These are phyloP conservation scores for Sphaerulina musiva DNA, from an alignment of 2,329 filamentous ascomycete genomes.

Conservation along the genomic window DNA sequence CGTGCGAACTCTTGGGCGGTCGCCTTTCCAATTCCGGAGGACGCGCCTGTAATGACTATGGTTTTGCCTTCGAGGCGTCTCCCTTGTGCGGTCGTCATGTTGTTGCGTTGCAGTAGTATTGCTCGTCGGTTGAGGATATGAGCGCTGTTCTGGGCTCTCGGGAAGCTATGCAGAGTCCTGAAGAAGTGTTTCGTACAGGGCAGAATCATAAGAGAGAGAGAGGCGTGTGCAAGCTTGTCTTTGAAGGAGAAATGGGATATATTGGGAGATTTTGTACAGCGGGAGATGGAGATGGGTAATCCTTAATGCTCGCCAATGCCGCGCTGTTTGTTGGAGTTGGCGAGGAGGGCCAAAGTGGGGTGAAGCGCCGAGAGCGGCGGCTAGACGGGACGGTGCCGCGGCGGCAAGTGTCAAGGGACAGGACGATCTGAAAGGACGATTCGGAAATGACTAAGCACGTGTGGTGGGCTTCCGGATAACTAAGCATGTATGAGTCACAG, in stretches of 20 bases:
- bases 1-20: slow-evolving; percentile 89
- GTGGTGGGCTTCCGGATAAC: no score
- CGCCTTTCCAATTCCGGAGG: slow-evolving; percentile 78
- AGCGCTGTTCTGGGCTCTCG: background rate
- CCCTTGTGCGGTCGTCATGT: slow-evolving; percentile 62
- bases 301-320: slow-evolving; percentile 9
- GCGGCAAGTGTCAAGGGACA: no score
- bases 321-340: slow-evolving; percentile 3
- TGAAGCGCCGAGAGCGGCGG: background rate
- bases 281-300: slow-evolving; percentile 14
- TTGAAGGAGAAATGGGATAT: background rate
- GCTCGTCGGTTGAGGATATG: background rate
- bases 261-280: slow-evolving; percentile 7
- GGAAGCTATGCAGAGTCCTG: slow-evolving; percentile 9
- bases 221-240: slow-evolving; percentile 1
- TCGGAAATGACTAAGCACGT: no score
- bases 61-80: slow-evolving; percentile 92
- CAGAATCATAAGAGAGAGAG: slow-evolving; percentile 14
- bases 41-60: slow-evolving; percentile 83
- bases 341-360: slow-evolving; percentile 5
- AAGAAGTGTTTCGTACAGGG: slow-evolving; percentile 10
- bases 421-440: no score
- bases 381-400: no score
- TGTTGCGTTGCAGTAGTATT: slow-evolving; percentile 37
- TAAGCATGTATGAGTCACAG: no score